Conservation (phyloP, 2,329 filamentous ascomycete species). For the Exserohilum rostratum region DNA sequence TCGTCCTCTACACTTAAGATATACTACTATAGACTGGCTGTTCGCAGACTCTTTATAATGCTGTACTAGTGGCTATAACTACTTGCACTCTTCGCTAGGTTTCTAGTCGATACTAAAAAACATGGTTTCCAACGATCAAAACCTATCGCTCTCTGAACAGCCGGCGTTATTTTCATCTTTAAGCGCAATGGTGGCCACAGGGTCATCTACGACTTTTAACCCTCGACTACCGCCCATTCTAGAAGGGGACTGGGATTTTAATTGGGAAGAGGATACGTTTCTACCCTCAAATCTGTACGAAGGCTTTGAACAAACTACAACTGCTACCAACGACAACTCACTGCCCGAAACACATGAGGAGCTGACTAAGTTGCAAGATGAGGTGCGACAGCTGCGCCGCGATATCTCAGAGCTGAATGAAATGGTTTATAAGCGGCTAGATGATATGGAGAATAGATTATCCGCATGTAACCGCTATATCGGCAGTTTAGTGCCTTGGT, state of each 20-base stretch:
- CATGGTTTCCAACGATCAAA: slow-evolving; percentile 1
- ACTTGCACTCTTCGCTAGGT: slow-evolving; percentile 1
- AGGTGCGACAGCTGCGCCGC: slow-evolving; percentile 1
- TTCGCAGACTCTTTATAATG: slow-evolving; percentile 2
- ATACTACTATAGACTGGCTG: not conserved
- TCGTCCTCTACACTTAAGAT: not conserved
- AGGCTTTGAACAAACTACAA: not conserved
- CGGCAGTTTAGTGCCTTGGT: slow-evolving; percentile 17
- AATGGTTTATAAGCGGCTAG: slow-evolving; percentile 10
- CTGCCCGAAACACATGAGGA: slow-evolving; percentile 1
- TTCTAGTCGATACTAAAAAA: not conserved
- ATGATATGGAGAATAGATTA: slow-evolving; percentile 15
- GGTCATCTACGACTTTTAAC: not conserved
- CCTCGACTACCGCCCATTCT: not conserved
- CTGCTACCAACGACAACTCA: not conserved
- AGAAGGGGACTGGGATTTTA: slow-evolving; percentile 3
- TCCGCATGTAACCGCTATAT: slow-evolving; percentile 9
- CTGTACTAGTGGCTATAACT: slow-evolving; percentile 3
- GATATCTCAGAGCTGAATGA: slow-evolving; percentile 9
- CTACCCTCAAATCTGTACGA: not conserved
- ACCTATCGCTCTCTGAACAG: slow-evolving; percentile 1
- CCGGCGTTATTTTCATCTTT: not conserved
- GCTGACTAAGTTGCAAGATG: not conserved
- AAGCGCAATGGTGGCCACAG: not conserved
- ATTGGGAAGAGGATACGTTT: slow-evolving; percentile 1